A percentile compares a stretch with the other conserved stretches of the same genome.
These are phyloP conservation scores for Phialophora macrospora DNA, from an alignment of 2,329 filamentous ascomycete species.

Conservation along the genomic window DNA sequence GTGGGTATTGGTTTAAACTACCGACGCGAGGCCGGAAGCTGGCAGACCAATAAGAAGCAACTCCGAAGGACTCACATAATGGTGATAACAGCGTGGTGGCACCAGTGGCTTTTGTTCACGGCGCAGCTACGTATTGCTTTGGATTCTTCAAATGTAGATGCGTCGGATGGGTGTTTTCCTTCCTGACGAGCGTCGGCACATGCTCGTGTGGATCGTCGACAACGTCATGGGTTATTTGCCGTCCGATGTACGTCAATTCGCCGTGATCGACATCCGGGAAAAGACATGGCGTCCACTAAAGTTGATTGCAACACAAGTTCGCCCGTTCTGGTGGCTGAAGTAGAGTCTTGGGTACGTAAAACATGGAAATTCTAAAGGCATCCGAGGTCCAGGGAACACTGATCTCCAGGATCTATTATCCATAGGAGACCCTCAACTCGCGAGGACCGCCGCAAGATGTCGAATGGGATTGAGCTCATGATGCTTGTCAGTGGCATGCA, in stretches of 20 bases:
- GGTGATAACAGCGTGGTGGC: neutral
- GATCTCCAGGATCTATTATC: neutral
- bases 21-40: neutral
- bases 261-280: conserved; percentile 15
- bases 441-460: neutral
- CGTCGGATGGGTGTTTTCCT: neutral
- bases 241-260: conserved; percentile 17
- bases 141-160: neutral
- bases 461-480: neutral
- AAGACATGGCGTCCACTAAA: conserved; percentile 8
- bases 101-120: neutral
- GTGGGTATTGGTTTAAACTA: conserved; percentile 8
- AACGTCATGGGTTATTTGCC: neutral
- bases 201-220: neutral
- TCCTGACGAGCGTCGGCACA: neutral
- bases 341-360: neutral
- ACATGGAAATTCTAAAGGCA: neutral
- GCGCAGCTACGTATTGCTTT: neutral
- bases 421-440: too few relatives aligned
- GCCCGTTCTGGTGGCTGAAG: neutral
- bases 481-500: neutral
- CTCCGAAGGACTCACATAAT: neutral
- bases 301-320: conserved; percentile 8
- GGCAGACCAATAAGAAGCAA: neutral
- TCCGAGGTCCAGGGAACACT: neutral